These are phyloP conservation scores for Leccinum truebloodii DNA, from an alignment of 768 basidiomycete species.

Conservation along the genomic window DNA sequence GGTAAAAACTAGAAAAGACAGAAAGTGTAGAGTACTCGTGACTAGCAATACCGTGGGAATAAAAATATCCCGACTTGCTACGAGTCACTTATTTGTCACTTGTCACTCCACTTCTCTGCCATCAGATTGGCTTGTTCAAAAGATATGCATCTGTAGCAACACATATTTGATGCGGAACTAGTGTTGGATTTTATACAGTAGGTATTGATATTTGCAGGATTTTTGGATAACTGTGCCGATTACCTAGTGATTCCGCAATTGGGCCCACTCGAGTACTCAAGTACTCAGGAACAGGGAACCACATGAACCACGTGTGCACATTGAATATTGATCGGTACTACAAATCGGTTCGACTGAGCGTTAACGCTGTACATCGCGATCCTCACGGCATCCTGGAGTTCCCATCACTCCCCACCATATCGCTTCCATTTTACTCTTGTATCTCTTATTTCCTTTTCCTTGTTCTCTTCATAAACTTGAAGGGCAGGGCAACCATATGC, in stretches of 20 bases:
- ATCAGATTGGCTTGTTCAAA: no score
- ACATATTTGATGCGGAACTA: no score
- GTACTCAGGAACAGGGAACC: background rate
- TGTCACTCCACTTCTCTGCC: background rate
- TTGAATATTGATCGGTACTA: background rate
- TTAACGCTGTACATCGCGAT: background rate
- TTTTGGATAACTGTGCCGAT: no score
- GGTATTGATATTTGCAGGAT: no score
- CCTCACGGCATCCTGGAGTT: background rate
- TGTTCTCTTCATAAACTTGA: background rate
- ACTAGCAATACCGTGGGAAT: constrained; percentile 29
- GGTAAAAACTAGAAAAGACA: background rate
- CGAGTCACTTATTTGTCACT: constrained; percentile 9
- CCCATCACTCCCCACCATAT: background rate
- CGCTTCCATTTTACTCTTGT: background rate
- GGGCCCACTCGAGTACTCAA: background rate
- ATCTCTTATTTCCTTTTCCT: background rate
- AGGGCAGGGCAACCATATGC: background rate
- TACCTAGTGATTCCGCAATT: no score
- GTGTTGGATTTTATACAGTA: no score
- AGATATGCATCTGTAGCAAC: no score
- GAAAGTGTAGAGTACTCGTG: constrained; percentile 10
- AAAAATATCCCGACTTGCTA: constrained; percentile 33
- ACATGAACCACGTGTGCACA: background rate
- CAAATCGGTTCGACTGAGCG: background rate